Evolutionary conservation across 345 rosid species (phyloP).

Genomic region (Lepidium didymum): DNA sequence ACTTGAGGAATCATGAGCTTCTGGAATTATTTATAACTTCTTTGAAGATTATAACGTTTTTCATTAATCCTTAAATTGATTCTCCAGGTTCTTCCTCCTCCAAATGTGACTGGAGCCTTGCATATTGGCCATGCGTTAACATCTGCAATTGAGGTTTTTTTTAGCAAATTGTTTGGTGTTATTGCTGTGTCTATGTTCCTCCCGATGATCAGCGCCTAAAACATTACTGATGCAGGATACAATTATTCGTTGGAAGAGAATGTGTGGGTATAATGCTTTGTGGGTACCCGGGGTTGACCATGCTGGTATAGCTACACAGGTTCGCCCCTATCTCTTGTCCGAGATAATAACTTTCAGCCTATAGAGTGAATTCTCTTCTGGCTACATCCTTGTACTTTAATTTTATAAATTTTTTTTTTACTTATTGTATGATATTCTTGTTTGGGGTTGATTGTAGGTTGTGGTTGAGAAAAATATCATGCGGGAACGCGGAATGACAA

Average conservation of each 20-base stretch:
- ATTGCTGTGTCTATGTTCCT: not conserved
- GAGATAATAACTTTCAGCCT: not conserved
- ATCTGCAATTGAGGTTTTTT: slow-evolving; percentile 63
- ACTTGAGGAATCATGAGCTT: not conserved
- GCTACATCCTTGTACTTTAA: not conserved
- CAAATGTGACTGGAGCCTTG: slow-evolving; percentile 87
- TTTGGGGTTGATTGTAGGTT: slow-evolving; percentile 33
- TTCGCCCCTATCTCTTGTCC: slow-evolving; percentile 13
- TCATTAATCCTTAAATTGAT: not conserved
- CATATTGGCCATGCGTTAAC: slow-evolving; percentile 95
- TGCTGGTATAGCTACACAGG: slow-evolving; percentile 96
- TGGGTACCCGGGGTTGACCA: slow-evolving; percentile 95
- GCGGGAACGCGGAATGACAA: slow-evolving; percentile 48
- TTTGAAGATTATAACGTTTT: not conserved
- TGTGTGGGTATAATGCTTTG: slow-evolving; percentile 73
- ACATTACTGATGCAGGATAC: slow-evolving; percentile 44
- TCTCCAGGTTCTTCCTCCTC: slow-evolving; percentile 88
- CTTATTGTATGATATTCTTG: not conserved
- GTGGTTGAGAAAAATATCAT: slow-evolving; percentile 69
- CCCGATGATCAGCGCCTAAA: not conserved
- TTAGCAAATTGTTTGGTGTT: not conserved
- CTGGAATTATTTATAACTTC: not conserved
- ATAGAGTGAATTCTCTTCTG: not conserved
- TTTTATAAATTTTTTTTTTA: not conserved
- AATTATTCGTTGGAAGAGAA: slow-evolving; percentile 70